phyloP scores from a whole-genome alignment of 2,329 filamentous ascomycete genomes.

The Basipetospora chlamydospora region DNA sequence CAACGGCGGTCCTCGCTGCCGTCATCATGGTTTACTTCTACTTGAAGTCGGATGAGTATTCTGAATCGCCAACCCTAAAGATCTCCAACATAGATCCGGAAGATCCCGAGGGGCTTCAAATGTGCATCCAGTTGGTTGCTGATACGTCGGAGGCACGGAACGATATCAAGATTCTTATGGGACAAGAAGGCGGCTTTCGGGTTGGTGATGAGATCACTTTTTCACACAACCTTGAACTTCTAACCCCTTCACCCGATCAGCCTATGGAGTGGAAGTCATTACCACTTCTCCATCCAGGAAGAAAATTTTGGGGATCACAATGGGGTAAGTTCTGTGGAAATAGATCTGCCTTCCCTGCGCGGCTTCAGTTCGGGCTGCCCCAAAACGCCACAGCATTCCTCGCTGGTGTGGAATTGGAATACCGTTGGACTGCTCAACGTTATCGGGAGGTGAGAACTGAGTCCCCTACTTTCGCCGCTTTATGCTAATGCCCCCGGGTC shows the following conservation, averaged over 20 bases:
- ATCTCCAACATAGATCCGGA: neutral
- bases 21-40: neutral
- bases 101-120: neutral
- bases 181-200: neutral
- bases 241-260: neutral
- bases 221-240: neutral
- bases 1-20: neutral
- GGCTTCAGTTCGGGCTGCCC: neutral
- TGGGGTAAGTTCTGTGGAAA: no score
- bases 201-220: neutral
- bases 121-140: neutral
- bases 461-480: neutral
- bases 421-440: neutral
- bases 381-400: neutral
- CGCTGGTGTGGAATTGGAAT: neutral
- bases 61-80: neutral
- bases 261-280: neutral
- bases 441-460: neutral
- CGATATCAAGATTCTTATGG: neutral
- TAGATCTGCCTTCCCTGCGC: neutral
- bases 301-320: neutral
- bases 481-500: no score
- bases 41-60: neutral
- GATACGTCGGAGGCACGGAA: neutral
- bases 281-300: neutral